Evolutionary conservation across 2,329 filamentous ascomycete species (phyloP), one percentile per base, ranked within the genome.

Genomic region (Alternaria solani): DNA sequence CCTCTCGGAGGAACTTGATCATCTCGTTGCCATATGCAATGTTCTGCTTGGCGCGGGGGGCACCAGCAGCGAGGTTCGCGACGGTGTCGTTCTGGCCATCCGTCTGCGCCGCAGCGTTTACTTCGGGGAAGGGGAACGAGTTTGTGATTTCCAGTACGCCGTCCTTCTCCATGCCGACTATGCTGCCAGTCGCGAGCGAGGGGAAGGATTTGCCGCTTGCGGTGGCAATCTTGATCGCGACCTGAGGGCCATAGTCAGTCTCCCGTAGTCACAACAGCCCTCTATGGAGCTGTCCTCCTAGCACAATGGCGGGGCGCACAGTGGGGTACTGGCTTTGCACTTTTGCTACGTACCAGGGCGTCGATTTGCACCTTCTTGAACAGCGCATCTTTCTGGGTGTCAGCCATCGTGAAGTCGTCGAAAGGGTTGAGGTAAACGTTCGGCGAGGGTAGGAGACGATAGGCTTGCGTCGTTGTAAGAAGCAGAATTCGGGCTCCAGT

Each of bases 161-260:
- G 68, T 91, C 88, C 74, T 88, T 87, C 81, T 98, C 94, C 92
- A 98, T 94, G 72, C 95, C 95, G 62, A 97, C 93, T 63, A 97
- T 87, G 64, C 91, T 92, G 64, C 94, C 94, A 57, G 94, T 97
- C 58, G 93, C 93, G 57, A 89, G 89, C 53, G 93, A 94, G 49
- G 94, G 94, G 83, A 97, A 97, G 55, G 87, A 87, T 74, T 91
- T 88, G 59, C 93, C 91, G 83, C 92, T 93, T 85, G 97, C 94
- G 83, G 96, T 97, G 81, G 96, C 94, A 79, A 98, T 94, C 86
- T 97, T 97, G 91, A 97, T 94, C 72, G 96, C 92, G 75, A 96
- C 92, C 92, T 95, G 70, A 59, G 72, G 23, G 42, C 36, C n/a
- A 60, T 28, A 64, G 70, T 75, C 64, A 69, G 72, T 56, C 55